Base-by-base conservation (phyloP, 1,139 yeast genomes). In the Ogataea hybrid region DNA sequence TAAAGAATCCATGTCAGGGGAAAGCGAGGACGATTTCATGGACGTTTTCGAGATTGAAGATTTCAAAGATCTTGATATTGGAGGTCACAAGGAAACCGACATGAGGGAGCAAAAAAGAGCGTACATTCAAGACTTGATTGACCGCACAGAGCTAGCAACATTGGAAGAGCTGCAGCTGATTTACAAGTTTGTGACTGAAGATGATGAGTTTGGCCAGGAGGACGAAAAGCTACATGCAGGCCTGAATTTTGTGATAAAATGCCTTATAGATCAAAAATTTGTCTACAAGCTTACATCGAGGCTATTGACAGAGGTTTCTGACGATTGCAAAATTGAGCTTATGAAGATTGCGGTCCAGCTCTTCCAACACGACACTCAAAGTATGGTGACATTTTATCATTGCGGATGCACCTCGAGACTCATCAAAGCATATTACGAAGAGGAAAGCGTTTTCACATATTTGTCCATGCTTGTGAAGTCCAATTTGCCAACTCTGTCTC, bases 401-500 rank as follows among this genome's bases (percentile, higher is more conserved):
- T 46, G 46, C 35, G 53, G 53, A 2, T 41, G 51, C 29, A 33
- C 43, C 11, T 28, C 44, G 5, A 31, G 29, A 8, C 36, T 46
- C 9, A n/a, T 49, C 6, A 22, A 28, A 11, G 36, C 28, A 17
- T 44, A 28, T 25, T 37, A 39, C 6, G 28, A 28, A 6, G 49
- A 46, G 27, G 43, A 38, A 7, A 34, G 42, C 22, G 40, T 43
- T 10, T 25, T 46, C 14, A 35, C 33, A 30, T 39, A 39, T 11
- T 22, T 40, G 17, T 18, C 36, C 7, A 16, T 46, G 33, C 32
- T 46, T 23, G 37, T 46, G 15, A 59, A 67, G 16, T 64, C 74
- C 2, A 80, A 81, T 10, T 66, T 60, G 25, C 67, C 83, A 1
- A 63, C 69, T 43, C 71, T 77, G 46, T 71, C 65, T 41, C 63